Conservation (phyloP, 2,329 filamentous ascomycete species). For the Falciphora oryzae region DNA sequence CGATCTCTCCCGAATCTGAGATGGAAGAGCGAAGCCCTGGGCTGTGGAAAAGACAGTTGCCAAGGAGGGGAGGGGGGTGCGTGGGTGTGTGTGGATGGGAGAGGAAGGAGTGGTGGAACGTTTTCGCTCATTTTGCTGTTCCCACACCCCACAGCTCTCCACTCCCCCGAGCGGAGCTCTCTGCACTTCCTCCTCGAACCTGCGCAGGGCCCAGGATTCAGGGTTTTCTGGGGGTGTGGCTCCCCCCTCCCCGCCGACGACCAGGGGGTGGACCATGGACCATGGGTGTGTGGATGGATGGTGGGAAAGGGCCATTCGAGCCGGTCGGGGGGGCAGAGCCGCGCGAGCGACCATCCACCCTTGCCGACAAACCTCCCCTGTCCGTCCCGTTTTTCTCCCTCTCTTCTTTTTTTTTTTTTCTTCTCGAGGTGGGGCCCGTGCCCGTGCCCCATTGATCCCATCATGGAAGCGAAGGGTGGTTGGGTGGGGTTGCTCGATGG, state of each 20-base stretch:
- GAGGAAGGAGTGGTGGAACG: too few relatives aligned
- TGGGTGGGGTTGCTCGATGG: background rate
- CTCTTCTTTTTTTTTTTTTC: background rate
- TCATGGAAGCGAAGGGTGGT: background rate
- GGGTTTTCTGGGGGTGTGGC: too few relatives aligned
- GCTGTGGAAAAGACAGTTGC: background rate
- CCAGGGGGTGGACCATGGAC: too few relatives aligned
- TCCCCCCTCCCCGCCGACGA: too few relatives aligned
- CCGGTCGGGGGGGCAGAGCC: background rate
- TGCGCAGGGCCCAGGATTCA: too few relatives aligned
- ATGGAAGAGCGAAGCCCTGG: background rate
- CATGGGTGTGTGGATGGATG: background rate
- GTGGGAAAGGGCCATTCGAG: background rate
- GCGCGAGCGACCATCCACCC: background rate
- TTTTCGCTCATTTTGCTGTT: background rate
- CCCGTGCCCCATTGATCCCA: background rate
- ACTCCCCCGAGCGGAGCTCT: background rate
- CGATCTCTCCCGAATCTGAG: background rate
- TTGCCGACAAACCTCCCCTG: background rate
- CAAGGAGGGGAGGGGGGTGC: background rate
- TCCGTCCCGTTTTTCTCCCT: background rate
- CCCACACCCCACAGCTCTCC: background rate
- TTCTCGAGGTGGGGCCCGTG: background rate
- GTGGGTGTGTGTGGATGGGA: background rate
- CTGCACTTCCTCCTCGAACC: background rate